phyloP scores from a whole-genome alignment of 306 rosid species.

The Cicer yamashitae region DNA sequence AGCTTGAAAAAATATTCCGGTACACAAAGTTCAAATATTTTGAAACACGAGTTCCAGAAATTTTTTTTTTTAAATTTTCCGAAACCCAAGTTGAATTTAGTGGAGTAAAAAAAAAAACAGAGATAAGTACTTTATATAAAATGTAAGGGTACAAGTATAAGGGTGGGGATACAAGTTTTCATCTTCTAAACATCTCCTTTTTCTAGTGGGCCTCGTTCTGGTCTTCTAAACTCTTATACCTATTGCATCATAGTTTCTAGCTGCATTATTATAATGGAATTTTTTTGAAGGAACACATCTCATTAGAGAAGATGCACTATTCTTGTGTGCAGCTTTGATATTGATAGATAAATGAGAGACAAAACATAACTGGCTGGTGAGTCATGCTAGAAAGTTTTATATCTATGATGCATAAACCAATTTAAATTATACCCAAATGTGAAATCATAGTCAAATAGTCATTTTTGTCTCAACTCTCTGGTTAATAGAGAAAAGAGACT shows the following conservation, averaged over 20 bases:
- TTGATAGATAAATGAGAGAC: neutral
- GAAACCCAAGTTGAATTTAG: too few relatives aligned
- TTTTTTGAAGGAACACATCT: neutral
- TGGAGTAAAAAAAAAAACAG: too few relatives aligned
- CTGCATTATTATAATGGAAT: neutral
- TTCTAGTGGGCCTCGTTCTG: constrained; percentile 6
- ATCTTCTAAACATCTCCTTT: neutral
- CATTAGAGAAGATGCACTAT: neutral
- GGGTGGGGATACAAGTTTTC: neutral
- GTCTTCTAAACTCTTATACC: too few relatives aligned
- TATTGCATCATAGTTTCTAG: neutral
- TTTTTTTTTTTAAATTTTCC: too few relatives aligned
- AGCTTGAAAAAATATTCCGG: too few relatives aligned
- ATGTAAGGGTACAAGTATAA: too few relatives aligned
- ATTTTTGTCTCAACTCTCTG: neutral
- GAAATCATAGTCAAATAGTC: constrained; percentile 2
- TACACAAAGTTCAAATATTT: too few relatives aligned
- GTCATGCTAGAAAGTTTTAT: too few relatives aligned
- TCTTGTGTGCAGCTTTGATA: neutral
- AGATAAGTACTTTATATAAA: too few relatives aligned
- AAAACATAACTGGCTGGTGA: neutral
- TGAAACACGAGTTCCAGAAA: too few relatives aligned
- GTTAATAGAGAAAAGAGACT: too few relatives aligned
- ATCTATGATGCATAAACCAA: neutral
- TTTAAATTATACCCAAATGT: neutral